These are phyloP conservation scores for Cymbopogon citratus DNA, from an alignment of 176 grass and related monocot species.

Conservation along the genomic window DNA sequence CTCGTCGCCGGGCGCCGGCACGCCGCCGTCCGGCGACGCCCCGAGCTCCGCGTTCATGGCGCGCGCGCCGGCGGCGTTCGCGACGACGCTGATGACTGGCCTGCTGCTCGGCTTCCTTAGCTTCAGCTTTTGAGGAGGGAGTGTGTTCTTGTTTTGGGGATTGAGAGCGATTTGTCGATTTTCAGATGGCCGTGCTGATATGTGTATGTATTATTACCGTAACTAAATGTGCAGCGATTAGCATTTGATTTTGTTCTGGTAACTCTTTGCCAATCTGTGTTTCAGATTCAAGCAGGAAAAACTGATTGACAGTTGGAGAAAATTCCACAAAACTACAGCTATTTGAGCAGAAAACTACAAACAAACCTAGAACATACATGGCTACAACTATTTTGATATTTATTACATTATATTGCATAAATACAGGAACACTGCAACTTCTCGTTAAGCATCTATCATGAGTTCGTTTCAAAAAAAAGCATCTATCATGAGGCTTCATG, in stretches of 20 bases:
- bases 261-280: background rate
- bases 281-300: background rate
- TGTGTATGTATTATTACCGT: background rate
- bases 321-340: too few relatives aligned
- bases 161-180: background rate
- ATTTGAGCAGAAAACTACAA: too few relatives aligned
- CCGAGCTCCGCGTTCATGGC: background rate
- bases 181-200: background rate
- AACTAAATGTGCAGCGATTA: background rate
- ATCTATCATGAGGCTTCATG: too few relatives aligned
- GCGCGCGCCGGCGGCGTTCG: background rate
- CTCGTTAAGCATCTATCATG: too few relatives aligned
- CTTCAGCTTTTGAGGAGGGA: slow-evolving; percentile 7
- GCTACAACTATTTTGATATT: too few relatives aligned
- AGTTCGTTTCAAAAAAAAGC: too few relatives aligned
- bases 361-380: too few relatives aligned
- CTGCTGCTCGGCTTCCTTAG: background rate
- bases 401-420: too few relatives aligned
- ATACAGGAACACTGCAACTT: too few relatives aligned
- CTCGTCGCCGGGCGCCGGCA: background rate
- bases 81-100: background rate
- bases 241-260: background rate
- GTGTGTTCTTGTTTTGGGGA: background rate
- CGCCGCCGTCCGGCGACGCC: background rate
- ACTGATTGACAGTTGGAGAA: background rate